phyloP scores from a whole-genome alignment of 2,329 filamentous ascomycete genomes.

The Pseudogymnoascus sp. region DNA sequence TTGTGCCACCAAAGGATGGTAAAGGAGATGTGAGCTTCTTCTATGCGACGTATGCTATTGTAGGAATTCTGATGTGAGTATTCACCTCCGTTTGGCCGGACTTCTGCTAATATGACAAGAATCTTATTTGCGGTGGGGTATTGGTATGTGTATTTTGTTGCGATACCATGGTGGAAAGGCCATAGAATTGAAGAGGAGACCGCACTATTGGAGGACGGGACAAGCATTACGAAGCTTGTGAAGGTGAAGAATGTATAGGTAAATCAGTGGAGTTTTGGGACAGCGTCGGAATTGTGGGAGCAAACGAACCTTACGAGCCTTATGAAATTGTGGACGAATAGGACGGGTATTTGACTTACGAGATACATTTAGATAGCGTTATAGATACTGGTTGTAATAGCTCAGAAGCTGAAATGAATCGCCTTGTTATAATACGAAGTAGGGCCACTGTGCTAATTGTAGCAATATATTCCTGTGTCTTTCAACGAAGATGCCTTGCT shows the following conservation, averaged over 20 bases:
- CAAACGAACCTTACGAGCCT: neutral
- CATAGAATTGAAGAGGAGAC: constrained; percentile 57
- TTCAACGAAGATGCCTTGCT: neutral
- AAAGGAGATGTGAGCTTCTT: constrained; percentile 39
- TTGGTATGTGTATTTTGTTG: constrained; percentile 60
- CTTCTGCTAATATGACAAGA: constrained; percentile 31
- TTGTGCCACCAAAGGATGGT: constrained; percentile 33
- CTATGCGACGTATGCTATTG: constrained; percentile 47
- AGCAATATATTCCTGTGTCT: neutral
- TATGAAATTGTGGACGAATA: neutral
- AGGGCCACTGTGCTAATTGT: neutral
- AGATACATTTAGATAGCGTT: neutral
- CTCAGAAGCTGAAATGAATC: neutral
- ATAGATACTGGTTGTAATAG: neutral
- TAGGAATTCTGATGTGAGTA: constrained; percentile 46
- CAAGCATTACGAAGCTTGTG: constrained; percentile 52
- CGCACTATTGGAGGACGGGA: constrained; percentile 57
- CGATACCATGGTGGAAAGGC: constrained; percentile 50
- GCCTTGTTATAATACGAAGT: neutral
- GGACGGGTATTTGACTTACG: neutral
- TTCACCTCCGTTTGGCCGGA: neutral
- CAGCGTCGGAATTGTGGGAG: neutral
- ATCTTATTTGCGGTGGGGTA: constrained; percentile 53
- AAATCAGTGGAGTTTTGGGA: neutral
- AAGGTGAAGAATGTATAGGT: constrained; percentile 23